These are phyloP conservation scores for Nidula niveotomentosa DNA, from an alignment of 1,284 basidiomycete species.

Conservation along the genomic window DNA sequence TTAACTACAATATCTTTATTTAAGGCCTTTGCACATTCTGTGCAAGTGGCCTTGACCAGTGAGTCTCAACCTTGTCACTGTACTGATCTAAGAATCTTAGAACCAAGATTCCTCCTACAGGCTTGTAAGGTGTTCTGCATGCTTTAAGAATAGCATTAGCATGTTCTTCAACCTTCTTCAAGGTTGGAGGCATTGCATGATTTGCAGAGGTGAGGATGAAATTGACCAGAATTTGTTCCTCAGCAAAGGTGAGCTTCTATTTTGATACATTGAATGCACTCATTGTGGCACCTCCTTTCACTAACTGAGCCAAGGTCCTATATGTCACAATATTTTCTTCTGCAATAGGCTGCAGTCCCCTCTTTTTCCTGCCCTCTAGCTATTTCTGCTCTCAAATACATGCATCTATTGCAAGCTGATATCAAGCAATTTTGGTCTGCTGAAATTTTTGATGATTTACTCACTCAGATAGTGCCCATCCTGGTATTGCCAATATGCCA, in stretches of 20 bases:
- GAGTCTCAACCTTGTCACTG: slow-evolving; percentile 17
- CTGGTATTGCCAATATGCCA: no score
- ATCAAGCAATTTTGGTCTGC: no score
- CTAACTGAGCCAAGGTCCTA: slow-evolving; percentile 6
- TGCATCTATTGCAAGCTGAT: slow-evolving; percentile 7
- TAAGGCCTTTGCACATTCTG: slow-evolving; percentile 17
- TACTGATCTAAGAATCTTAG: slow-evolving; percentile 19
- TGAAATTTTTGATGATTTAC: no score
- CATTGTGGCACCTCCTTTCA: slow-evolving; percentile 9
- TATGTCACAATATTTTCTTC: slow-evolving; percentile 8
- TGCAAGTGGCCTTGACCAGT: slow-evolving; percentile 24
- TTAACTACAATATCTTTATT: slow-evolving; percentile 22
- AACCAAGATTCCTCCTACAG: slow-evolving; percentile 10
- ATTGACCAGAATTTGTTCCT: slow-evolving; percentile 20
- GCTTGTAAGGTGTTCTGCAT: background rate
- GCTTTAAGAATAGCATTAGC: slow-evolving; percentile 11
- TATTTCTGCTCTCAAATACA: background rate
- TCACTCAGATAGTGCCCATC: no score
- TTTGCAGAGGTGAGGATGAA: slow-evolving; percentile 15
- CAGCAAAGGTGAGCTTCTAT: slow-evolving; percentile 16
- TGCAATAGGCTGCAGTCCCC: slow-evolving; percentile 11
- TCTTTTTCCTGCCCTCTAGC: slow-evolving; percentile 1
- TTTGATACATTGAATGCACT: slow-evolving; percentile 17
- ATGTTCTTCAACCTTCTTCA: slow-evolving; percentile 3
- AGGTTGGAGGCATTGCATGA: slow-evolving; percentile 9